Evolutionary conservation across 768 basidiomycete species (phyloP), one percentile per base, ranked within the genome.

Genomic region (Galerina marginata): DNA sequence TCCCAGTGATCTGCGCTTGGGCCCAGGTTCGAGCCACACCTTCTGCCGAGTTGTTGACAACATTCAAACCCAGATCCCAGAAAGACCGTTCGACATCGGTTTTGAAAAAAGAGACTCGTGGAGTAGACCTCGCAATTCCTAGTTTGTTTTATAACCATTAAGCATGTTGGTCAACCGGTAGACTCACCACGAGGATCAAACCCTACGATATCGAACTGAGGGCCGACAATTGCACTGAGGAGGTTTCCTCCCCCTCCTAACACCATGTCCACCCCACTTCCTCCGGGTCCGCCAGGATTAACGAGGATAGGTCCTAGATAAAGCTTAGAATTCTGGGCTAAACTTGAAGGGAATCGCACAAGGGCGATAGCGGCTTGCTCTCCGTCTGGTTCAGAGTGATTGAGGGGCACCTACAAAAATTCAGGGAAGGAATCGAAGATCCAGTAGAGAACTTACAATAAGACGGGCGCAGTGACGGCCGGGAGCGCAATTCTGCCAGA

Each of bases 171-270:
- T 9, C 16, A 36, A 43, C 46, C 9, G 33, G 25, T 26, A n/a
- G 9, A 55, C 64, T 29, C 57, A 80, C 80, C 81, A 66, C 81
- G 69, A n/a, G 81, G 81, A 65, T 84, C 83, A 58, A 83, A 83
- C 1, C 79, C 75, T n/a, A 84, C 73, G 7, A 83, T 64, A 49
- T 84, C 81, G 60, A 78, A 84, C 40, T 75, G 70, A 23, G 78
- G 75, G 3, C 83, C 82, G n/a, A 83, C 45, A 15, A 80, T 63
- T 1, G 53, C 46, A 16, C 70, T 66, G 12, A 82, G 54, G 6
- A 55, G 36, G 25, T 66, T 58, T 1, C 75, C 80, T 33, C 29
- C 29, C 29, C 29, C 29, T 16, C 39, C 29, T 40, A 33, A 33
- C 4, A 40, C 14, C 11, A 26, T 47, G 20, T 6, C 5, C 5